phyloP scores from a whole-genome alignment of 345 rosid species.

The Pistacia atlantica region DNA sequence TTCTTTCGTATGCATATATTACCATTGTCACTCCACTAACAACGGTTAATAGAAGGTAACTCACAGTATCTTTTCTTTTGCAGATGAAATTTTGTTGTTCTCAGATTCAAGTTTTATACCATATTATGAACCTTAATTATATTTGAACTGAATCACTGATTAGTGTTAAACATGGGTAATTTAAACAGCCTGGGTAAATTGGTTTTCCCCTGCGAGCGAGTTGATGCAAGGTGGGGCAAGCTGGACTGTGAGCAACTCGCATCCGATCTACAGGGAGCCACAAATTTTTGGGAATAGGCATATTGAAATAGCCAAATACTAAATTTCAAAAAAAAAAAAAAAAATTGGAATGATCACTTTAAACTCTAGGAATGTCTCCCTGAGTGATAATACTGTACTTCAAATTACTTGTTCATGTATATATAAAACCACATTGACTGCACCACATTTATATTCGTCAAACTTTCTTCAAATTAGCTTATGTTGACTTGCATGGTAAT shows the following conservation, averaged over 20 bases:
- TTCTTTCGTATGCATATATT: background rate
- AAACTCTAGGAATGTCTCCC: background rate
- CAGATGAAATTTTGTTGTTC: background rate
- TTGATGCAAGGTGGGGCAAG: conserved; percentile 98
- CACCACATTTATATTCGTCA: no score
- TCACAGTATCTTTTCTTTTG: background rate
- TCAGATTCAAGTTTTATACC: background rate
- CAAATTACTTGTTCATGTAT: background rate
- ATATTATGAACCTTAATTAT: no score
- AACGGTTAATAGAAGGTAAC: conserved; percentile 81
- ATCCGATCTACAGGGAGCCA: conserved; percentile 81
- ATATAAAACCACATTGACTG: background rate
- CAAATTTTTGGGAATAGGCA: conserved; percentile 16
- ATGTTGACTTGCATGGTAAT: no score
- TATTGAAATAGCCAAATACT: background rate
- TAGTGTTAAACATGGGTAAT: conserved; percentile 12
- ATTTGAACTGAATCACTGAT: background rate
- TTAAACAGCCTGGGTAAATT: conserved; percentile 69
- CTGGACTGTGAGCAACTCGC: conserved; percentile 82
- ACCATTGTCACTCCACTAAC: background rate
- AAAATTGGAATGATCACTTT: background rate
- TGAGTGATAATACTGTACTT: background rate
- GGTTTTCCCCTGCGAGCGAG: conserved; percentile 80
- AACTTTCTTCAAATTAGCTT: background rate
- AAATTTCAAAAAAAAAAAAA: no score